phyloP scores from a whole-genome alignment of 2,329 filamentous ascomycete species.

The Onygena corvina region DNA sequence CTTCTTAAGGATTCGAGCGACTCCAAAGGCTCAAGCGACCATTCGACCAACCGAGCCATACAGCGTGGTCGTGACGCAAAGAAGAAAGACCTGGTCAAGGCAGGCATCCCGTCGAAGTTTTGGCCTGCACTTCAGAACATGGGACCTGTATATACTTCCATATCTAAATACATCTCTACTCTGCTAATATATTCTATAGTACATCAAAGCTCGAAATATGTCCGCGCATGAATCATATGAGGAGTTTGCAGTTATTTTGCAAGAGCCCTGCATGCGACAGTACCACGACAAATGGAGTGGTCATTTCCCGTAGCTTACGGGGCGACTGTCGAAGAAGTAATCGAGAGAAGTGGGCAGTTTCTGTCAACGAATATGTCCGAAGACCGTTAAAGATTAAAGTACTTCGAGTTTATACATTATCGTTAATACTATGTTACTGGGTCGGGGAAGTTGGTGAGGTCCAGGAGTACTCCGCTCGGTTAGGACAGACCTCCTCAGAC shows the following conservation, averaged over 20 bases:
- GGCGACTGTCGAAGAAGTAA: background rate
- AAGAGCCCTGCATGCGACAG: constrained; percentile 1
- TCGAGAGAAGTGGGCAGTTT: background rate
- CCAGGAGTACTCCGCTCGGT: no score
- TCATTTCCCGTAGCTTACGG: constrained; percentile 1
- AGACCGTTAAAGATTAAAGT: constrained; percentile 4
- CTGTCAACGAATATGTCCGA: constrained; percentile 2
- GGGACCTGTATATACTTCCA: constrained; percentile 3
- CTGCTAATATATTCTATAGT: constrained; percentile 5
- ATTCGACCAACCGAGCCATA: background rate
- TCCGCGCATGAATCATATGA: constrained; percentile 2
- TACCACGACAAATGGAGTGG: constrained; percentile 2
- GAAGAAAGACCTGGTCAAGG: constrained; percentile 2
- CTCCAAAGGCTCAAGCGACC: constrained; percentile 1
- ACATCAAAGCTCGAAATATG: constrained; percentile 3
- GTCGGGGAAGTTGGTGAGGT: no score
- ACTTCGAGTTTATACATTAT: background rate
- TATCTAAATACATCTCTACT: constrained; percentile 4
- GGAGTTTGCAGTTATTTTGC: constrained; percentile 1
- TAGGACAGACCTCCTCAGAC: no score
- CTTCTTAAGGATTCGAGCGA: constrained; percentile 1
- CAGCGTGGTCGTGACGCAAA: background rate
- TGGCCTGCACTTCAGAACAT: constrained; percentile 1
- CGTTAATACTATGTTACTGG: no score
- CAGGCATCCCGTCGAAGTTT: constrained; percentile 1